phyloP scores from a whole-genome alignment of 2,329 filamentous ascomycete genomes.

The Exophiala sideris region DNA sequence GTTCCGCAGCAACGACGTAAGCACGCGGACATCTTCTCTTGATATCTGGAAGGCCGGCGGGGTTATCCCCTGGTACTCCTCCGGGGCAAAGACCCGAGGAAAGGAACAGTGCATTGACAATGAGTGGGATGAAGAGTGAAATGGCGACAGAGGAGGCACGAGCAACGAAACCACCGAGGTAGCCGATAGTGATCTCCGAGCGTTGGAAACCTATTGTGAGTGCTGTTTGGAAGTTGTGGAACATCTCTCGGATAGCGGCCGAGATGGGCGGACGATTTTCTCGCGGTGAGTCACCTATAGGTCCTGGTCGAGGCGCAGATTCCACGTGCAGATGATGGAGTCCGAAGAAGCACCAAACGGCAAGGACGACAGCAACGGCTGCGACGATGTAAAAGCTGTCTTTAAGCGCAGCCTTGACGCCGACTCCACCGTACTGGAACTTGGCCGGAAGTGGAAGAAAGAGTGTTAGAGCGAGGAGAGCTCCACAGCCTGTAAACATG shows the following conservation, averaged over 20 bases:
- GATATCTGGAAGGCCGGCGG: slow-evolving; percentile 54
- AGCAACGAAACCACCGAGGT: slow-evolving; percentile 90
- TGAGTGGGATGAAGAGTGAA: slow-evolving; percentile 89
- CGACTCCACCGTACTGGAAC: slow-evolving; percentile 71
- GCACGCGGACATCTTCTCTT: slow-evolving; percentile 82
- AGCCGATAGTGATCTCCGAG: slow-evolving; percentile 77
- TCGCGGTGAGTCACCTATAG: not conserved
- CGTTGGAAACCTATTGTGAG: slow-evolving; percentile 70
- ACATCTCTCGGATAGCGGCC: slow-evolving; percentile 8
- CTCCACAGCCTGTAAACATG: slow-evolving; percentile 87
- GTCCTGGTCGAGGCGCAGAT: slow-evolving; percentile 65
- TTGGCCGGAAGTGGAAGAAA: slow-evolving; percentile 85
- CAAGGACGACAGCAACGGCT: slow-evolving; percentile 66
- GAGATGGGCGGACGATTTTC: not conserved
- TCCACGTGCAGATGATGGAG: slow-evolving; percentile 67
- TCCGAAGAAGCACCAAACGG: slow-evolving; percentile 73
- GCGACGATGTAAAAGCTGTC: slow-evolving; percentile 88
- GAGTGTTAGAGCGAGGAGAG: slow-evolving; percentile 73
- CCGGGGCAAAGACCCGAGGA: slow-evolving; percentile 70
- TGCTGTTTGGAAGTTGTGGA: slow-evolving; percentile 46
- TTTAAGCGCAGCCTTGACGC: slow-evolving; percentile 69
- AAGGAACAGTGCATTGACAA: slow-evolving; percentile 88
- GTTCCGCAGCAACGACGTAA: slow-evolving; percentile 79
- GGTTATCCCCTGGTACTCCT: slow-evolving; percentile 35
- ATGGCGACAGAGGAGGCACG: slow-evolving; percentile 93